Base-by-base conservation (phyloP, 2,329 filamentous ascomycete genomes). In the Gaeumannomyces sp. region DNA sequence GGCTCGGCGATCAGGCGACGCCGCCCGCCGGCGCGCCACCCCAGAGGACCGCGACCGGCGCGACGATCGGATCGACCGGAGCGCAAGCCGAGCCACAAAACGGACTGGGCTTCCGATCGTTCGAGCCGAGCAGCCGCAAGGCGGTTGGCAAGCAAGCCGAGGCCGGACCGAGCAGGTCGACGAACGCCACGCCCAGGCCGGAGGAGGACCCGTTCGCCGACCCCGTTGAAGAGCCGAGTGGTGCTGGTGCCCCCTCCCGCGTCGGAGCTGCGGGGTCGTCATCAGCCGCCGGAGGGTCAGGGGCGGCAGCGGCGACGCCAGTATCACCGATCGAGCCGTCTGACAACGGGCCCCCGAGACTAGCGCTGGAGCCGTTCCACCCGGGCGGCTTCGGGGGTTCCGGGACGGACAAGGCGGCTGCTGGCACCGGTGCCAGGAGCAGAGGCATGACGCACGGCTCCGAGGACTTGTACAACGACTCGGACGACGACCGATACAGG, bases 131-230 rank as follows among this genome's bases (percentile, higher is more conserved):
- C 65, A 29, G 65, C 64, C 61, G 68, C 60, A 75, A 75, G 62
- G 62, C 62, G 56, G n/a, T 63, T 5, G 73, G 73, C 29, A 74
- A 73, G 60, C 58, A 64, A 7, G 65, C 63, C 11, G 60, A 35
- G 22, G 62, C 62, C 22, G 65, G 60, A 13, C 57, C 66, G 2
- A 65, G 38, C 3, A 35, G 38, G 7, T 64, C 64, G 29, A 59
- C 57, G 56, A 66, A 38, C 19, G 62, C 60, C 31, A 66, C 68
- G 22, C 68, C 66, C 16, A 68, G 64, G 8, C 67, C 62, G 8
- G 68, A 61, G 38, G 71, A 70, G 19, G 69, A 69, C n/a, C 71
- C 71, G 3, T 72, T 72, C 64, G 67, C 66, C 31, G 71, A 72
- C 64, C 71, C 71, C 31, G 62, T 63, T 1, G 62, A 63, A n/a